phyloP scores from a whole-genome alignment of 2,329 filamentous ascomycete genomes.

The Akanthomyces lecanii region DNA sequence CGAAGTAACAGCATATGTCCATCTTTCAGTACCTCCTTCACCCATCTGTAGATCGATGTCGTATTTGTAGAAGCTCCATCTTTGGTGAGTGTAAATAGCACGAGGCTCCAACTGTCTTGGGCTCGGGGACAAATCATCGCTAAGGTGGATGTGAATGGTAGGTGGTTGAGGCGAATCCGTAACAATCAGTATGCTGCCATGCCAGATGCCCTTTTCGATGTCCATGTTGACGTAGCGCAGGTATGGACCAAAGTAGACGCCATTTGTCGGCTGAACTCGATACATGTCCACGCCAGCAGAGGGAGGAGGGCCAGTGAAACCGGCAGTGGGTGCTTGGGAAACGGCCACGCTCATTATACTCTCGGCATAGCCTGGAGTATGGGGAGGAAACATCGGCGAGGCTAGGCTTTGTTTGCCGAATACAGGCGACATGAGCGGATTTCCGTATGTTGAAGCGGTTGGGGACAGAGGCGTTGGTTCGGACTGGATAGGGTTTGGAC shows the following conservation, averaged over 20 bases:
- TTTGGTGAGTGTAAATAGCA: conserved; percentile 81
- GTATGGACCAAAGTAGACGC: conserved; percentile 97
- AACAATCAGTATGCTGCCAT: conserved; percentile 88
- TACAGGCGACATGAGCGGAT: conserved; percentile 66
- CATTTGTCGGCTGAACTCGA: conserved; percentile 88
- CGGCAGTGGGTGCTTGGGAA: conserved; percentile 70
- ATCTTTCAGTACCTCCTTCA: conserved; percentile 73
- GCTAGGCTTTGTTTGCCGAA: conserved; percentile 55
- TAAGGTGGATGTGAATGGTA: conserved; percentile 92
- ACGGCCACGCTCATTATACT: conserved; percentile 79
- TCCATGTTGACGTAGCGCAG: conserved; percentile 97
- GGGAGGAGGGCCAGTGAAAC: conserved; percentile 85
- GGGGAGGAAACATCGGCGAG: conserved; percentile 78
- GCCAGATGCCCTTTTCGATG: conserved; percentile 82
- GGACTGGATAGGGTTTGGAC: conserved; percentile 81
- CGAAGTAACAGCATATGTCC: conserved; percentile 98
- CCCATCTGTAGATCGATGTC: conserved; percentile 88
- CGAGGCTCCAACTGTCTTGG: conserved; percentile 79
- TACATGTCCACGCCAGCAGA: conserved; percentile 89
- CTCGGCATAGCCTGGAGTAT: conserved; percentile 79
- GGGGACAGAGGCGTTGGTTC: conserved; percentile 81
- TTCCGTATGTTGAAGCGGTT: conserved; percentile 70
- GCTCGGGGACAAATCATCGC: conserved; percentile 85
- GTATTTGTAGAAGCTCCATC: conserved; percentile 96
- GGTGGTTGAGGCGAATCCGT: conserved; percentile 89